Evolutionary conservation across 306 rosid genomes (phyloP).

Genomic region (Ammopiptanthus mongolicus): DNA sequence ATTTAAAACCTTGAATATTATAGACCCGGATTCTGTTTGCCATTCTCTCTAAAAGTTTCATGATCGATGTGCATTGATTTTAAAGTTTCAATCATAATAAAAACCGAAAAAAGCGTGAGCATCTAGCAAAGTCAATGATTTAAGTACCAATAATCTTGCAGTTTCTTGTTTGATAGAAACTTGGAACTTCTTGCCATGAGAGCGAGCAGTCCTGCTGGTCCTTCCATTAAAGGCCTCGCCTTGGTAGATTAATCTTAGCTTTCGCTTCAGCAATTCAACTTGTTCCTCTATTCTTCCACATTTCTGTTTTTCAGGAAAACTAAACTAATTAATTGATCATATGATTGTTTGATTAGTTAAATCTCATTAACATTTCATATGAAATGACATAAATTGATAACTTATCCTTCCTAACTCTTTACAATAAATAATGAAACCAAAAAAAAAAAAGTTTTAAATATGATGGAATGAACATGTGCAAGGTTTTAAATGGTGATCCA

Average conservation of each 20-base stretch:
- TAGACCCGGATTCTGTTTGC: background rate
- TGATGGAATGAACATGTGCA: background rate
- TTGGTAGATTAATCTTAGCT: slow-evolving; percentile 62
- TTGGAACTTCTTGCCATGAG: slow-evolving; percentile 87
- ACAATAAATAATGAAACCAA: background rate
- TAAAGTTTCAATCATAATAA: background rate
- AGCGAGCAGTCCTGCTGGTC: slow-evolving; percentile 82
- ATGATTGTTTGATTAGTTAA: background rate
- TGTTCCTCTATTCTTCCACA: slow-evolving; percentile 83
- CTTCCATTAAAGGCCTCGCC: slow-evolving; percentile 89
- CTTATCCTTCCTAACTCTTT: background rate
- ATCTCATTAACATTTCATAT: background rate
- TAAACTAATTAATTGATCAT: background rate
- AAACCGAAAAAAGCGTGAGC: background rate
- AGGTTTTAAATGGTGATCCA: no score
- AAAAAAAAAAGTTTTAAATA: background rate
- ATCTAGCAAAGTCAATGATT: background rate
- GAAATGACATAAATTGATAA: background rate
- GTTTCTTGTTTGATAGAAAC: slow-evolving; percentile 91
- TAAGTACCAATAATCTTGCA: slow-evolving; percentile 74
- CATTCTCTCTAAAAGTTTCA: background rate
- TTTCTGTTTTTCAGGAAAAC: slow-evolving; percentile 38
- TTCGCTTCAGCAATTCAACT: slow-evolving; percentile 69
- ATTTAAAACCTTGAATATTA: no score
- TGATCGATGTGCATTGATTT: background rate